Evolutionary conservation across 495 filamentous ascomycete species (phyloP).

Genomic region (Cudoniella acicularis): DNA sequence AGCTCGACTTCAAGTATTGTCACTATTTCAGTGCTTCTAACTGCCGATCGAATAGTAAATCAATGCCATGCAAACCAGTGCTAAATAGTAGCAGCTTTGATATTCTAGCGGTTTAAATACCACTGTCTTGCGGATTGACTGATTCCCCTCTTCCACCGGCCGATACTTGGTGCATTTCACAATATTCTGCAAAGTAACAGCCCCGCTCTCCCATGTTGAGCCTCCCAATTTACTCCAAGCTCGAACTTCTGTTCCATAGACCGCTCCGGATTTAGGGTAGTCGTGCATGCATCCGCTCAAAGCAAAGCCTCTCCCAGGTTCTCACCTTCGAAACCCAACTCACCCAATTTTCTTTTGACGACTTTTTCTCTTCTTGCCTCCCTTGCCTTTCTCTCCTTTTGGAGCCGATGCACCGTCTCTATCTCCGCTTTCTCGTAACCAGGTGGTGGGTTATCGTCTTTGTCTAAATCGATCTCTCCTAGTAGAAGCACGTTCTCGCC

Average conservation of each 20-base stretch:
- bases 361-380: constrained; percentile 72
- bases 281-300: constrained; percentile 33
- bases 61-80: not conserved
- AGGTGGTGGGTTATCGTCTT: constrained; percentile 80
- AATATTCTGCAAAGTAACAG: constrained; percentile 61
- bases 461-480: constrained; percentile 94
- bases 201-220: constrained; percentile 1
- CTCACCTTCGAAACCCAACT: constrained; percentile 85
- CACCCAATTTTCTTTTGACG: constrained; percentile 61
- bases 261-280: too few relatives aligned
- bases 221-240: not conserved
- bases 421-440: constrained; percentile 63
- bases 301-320: constrained; percentile 71
- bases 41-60: not conserved
- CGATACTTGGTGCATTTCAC: constrained; percentile 58
- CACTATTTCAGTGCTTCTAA: not conserved
- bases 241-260: too few relatives aligned
- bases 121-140: not conserved
- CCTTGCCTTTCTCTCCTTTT: constrained; percentile 64
- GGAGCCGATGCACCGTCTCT: constrained; percentile 66
- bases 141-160: constrained; percentile 6
- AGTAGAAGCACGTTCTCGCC: constrained; percentile 91
- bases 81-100: not conserved
- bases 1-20: not conserved
- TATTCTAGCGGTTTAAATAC: not conserved